Evolutionary conservation across 129 eudicot genomes (phyloP).

Genomic region (Chrysanthemum seticuspe): DNA sequence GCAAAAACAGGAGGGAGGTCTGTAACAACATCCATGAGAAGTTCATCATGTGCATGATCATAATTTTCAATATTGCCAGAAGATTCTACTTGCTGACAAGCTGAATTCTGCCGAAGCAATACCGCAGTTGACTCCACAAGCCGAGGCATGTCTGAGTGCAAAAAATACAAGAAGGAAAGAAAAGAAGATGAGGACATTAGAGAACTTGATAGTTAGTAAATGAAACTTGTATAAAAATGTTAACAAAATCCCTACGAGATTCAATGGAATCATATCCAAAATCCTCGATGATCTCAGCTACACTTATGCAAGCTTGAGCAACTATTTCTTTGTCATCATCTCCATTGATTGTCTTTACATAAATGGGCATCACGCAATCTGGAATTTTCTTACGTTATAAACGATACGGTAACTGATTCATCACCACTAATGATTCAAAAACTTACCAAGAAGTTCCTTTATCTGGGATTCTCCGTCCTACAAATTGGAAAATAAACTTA

Average conservation of each 20-base stretch:
- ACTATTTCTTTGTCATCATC: slow-evolving; percentile 98
- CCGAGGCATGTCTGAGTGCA: slow-evolving; percentile 56
- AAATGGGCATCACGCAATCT: slow-evolving; percentile 85
- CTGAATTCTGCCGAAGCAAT: slow-evolving; percentile 65
- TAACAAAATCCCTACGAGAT: slow-evolving; percentile 45
- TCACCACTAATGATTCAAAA: slow-evolving; percentile 19
- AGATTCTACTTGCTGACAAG: slow-evolving; percentile 69
- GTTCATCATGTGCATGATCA: slow-evolving; percentile 70
- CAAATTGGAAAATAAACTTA: slow-evolving; percentile 19
- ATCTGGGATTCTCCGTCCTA: slow-evolving; percentile 66
- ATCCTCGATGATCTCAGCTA: slow-evolving; percentile 67
- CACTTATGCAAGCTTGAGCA: slow-evolving; percentile 91
- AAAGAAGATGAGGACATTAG: slow-evolving; percentile 2
- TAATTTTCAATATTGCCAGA: slow-evolving; percentile 67
- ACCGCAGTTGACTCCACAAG: slow-evolving; percentile 71
- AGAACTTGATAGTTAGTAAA: slow-evolving; percentile 17
- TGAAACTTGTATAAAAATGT: background rate
- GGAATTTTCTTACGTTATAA: slow-evolving; percentile 13
- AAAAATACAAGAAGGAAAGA: slow-evolving; percentile 1
- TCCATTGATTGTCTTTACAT: slow-evolving; percentile 79
- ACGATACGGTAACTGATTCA: slow-evolving; percentile 3
- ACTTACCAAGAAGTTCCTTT: slow-evolving; percentile 69
- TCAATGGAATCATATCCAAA: slow-evolving; percentile 70
- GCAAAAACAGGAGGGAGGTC: slow-evolving; percentile 95
- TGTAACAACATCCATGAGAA: slow-evolving; percentile 96